Evolutionary conservation across 169 alveolate species (phyloP).

Genomic region (Eimeria zaria): DNA sequence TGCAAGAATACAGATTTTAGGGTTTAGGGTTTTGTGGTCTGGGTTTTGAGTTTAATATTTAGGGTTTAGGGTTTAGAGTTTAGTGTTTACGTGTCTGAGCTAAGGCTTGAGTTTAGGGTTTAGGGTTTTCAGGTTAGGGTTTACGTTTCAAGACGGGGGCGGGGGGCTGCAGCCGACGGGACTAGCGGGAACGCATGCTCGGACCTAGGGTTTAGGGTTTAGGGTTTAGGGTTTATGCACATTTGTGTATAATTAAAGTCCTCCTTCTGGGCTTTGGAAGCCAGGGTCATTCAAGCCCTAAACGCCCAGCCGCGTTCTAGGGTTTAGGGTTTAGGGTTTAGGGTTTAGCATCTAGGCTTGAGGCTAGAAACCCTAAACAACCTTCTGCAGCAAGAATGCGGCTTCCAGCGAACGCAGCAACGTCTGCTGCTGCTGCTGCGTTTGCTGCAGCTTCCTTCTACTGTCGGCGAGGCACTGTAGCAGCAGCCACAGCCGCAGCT

Average conservation of each 20-base stretch:
- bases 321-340: conserved; percentile 14
- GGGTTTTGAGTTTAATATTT: background rate
- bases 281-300: background rate
- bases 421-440: background rate
- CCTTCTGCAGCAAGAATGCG: conserved; percentile 17
- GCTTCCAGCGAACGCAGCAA: conserved; percentile 1
- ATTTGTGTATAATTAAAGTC: background rate
- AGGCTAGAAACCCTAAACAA: background rate
- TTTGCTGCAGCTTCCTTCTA: background rate
- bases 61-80: background rate
- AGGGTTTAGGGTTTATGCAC: background rate
- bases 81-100: too few relatives aligned
- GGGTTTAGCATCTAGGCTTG: background rate
- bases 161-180: conserved; percentile 59
- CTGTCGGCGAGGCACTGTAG: background rate
- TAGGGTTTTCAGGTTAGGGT: background rate
- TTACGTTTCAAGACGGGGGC: background rate
- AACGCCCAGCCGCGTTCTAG: background rate
- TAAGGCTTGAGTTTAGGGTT: background rate
- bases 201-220: conserved; percentile 1
- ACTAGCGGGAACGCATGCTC: conserved; percentile 15
- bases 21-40: background rate
- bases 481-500: background rate
- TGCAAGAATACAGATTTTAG: too few relatives aligned
- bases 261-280: background rate